Evolutionary conservation across 306 rosid species (phyloP), one percentile per base, ranked within the genome.

Genomic region (Corylus avellana): DNA sequence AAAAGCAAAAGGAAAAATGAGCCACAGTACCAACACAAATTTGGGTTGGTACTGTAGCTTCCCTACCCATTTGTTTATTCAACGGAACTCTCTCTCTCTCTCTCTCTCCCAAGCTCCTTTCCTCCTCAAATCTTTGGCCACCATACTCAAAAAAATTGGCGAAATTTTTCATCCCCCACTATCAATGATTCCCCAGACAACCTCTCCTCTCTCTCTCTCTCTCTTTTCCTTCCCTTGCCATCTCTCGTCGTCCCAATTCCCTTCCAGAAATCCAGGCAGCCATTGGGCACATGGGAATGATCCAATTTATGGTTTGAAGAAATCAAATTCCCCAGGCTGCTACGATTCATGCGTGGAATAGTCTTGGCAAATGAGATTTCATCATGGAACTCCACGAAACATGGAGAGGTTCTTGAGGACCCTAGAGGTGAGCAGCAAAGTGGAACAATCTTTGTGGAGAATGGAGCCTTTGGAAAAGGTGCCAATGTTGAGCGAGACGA

Each of bases 191-290:
- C 78, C 77, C 87, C 97, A 96, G 92, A 93, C 85, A 85, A 54
- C 55, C 86, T 87, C 82, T 92, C 92, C 14, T 87, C 35, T 32
- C 35, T 32, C 96, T 29, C 81, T 80, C 86, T 77, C 81, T 76
- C 92, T 81, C 79, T 75, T 20, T 14, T 18, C 88, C 51, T 70
- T 77, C 46, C 46, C 8, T 42, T 6, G 7, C 7, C 7, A 42
- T 42, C 46, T 6, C 46, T 42, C 7, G 7, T 42, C 46, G 8
- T 6, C 46, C 1, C 7, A 42, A 7, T 42, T 42, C 53, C 75
- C 76, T 0, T 77, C 72, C 4, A 93, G 96, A 42, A 88, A 82
- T 69, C 66, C 82, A 50, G 94, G 97, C 57, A 92, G 93, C 97
- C 97, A 92, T 42, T 74, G 47, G 94, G 97, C 49, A 92, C 74